phyloP scores from a whole-genome alignment of 2,329 filamentous ascomycete species.

The Neodidymelliopsis sp. region DNA sequence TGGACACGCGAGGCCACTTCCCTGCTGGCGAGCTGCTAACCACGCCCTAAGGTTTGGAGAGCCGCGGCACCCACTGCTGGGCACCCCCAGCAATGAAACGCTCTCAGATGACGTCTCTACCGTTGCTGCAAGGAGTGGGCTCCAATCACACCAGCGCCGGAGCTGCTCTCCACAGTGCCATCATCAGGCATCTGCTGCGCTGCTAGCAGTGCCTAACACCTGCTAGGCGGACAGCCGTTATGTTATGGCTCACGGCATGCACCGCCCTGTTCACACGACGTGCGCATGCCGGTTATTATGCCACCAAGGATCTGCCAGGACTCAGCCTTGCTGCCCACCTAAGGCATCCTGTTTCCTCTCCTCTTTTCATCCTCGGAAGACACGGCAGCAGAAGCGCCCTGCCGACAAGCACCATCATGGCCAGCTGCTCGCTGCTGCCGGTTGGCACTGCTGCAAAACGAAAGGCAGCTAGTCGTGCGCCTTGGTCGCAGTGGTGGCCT shows the following conservation, averaged over 20 bases:
- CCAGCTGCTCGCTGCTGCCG: slow-evolving; percentile 17
- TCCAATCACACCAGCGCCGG: slow-evolving; percentile 21
- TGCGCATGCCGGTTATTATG: slow-evolving; percentile 2
- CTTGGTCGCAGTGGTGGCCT: slow-evolving; percentile 21
- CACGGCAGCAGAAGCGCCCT: slow-evolving; percentile 8
- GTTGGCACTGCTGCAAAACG: slow-evolving; percentile 28
- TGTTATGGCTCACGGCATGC: slow-evolving; percentile 19
- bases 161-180: slow-evolving; percentile 20
- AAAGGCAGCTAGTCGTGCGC: slow-evolving; percentile 18
- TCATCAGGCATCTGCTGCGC: slow-evolving; percentile 21
- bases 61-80: slow-evolving; percentile 19
- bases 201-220: slow-evolving; percentile 9
- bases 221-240: slow-evolving; percentile 10
- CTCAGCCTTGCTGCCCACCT: slow-evolving; percentile 16
- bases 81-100: slow-evolving; percentile 24
- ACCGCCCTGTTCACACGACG: slow-evolving; percentile 20
- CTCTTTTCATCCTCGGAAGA: slow-evolving; percentile 6
- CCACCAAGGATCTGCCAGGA: slow-evolving; percentile 7
- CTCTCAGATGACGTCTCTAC: slow-evolving; percentile 29
- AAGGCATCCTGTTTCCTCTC: slow-evolving; percentile 1
- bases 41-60: slow-evolving; percentile 21
- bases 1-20: slow-evolving; percentile 17
- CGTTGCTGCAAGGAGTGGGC: slow-evolving; percentile 19
- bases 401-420: slow-evolving; percentile 5
- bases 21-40: slow-evolving; percentile 24